Percentiles rank a stretch among this genome's conserved stretches.
Evolutionary conservation across 768 basidiomycete species (phyloP).

Genomic region (Rhodotorula taiwanensis): DNA sequence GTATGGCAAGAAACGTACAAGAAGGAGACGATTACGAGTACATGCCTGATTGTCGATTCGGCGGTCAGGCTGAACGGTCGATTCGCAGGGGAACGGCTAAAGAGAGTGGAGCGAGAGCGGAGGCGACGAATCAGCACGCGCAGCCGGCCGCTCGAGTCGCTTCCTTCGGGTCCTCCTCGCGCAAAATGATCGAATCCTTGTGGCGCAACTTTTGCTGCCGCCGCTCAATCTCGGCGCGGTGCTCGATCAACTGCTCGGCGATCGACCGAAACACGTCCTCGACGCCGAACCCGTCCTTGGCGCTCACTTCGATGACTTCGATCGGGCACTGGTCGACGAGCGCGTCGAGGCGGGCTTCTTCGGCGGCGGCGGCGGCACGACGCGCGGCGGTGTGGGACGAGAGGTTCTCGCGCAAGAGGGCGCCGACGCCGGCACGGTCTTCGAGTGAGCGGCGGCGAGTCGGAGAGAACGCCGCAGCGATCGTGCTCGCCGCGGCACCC

Average conservation of each 20-base stretch:
- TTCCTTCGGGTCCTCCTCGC: constrained; percentile 25
- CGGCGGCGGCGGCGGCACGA: constrained; percentile 44
- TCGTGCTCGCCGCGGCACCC: not conserved
- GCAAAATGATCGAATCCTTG: constrained; percentile 73
- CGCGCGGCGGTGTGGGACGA: no score
- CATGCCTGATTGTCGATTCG: no score
- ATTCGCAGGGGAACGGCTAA: no score
- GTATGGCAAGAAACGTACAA: no score
- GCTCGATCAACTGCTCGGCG: constrained; percentile 68
- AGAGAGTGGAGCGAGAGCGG: not conserved
- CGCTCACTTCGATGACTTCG: constrained; percentile 84
- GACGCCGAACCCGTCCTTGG: constrained; percentile 79
- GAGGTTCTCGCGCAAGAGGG: not conserved
- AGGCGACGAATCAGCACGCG: constrained; percentile 15
- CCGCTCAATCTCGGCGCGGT: constrained; percentile 69
- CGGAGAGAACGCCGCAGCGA: not conserved
- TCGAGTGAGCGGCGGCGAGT: constrained; percentile 7
- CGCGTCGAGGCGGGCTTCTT: constrained; percentile 64
- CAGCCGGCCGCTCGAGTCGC: constrained; percentile 12
- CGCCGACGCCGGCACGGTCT: constrained; percentile 1
- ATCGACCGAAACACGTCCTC: constrained; percentile 70
- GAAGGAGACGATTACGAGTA: no score
- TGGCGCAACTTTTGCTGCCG: constrained; percentile 67
- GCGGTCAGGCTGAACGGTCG: no score
- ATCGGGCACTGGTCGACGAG: constrained; percentile 56